Base-by-base conservation (phyloP, 306 rosid genomes). In the Castanospermum australe region DNA sequence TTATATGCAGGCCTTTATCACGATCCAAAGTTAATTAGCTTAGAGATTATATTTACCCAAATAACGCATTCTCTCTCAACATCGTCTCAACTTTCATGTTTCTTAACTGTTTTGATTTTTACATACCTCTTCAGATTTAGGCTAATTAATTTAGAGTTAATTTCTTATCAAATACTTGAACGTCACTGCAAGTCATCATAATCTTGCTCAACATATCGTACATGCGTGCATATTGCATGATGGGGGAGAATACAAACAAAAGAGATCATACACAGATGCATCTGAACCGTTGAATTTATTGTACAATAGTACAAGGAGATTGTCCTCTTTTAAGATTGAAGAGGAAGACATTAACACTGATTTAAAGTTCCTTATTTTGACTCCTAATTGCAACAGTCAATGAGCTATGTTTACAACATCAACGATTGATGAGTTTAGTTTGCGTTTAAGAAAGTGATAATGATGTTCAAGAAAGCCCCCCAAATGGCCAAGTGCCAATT, bases 401-500 rank as follows among this genome's bases (percentile, higher is more conserved):
- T 30, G 59, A 76, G 8, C 39, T 32, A 11, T 21, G 22, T 48
- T 77, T 54, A 62, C 70, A 76, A 10, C 75, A 70, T 62, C 65
- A 77, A 6, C 12, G 2, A 33, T 59, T 52, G 33, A 33, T 52
- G 33, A 33, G 69, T 75, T 81, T 45, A 68, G 67, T 56, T 75
- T 60, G 48, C 61, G 0, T 67, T 13, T 11, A 50, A 50, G 18
- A 21, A 63, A 17, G 54, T 44, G 21, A 8, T 60, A 28, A 71
- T 15, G 33, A 60, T 45, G 50, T 25, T 66, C 38, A 64, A 44
- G 4, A 44, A 47, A 67, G 62, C 51, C 52, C 54, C 68, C n/a
- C n/a, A n/a, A n/a, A n/a, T n/a, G n/a, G n/a, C n/a, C 59, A 75
- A 35, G 71, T 25, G 56, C 71, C 67, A 39, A 54, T n/a, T n/a